A percentile compares a stretch with the other conserved stretches of the same genome.
Conservation (phyloP, 352 stramenopile genomes). For the Phytophthora macrochlamydospora region DNA sequence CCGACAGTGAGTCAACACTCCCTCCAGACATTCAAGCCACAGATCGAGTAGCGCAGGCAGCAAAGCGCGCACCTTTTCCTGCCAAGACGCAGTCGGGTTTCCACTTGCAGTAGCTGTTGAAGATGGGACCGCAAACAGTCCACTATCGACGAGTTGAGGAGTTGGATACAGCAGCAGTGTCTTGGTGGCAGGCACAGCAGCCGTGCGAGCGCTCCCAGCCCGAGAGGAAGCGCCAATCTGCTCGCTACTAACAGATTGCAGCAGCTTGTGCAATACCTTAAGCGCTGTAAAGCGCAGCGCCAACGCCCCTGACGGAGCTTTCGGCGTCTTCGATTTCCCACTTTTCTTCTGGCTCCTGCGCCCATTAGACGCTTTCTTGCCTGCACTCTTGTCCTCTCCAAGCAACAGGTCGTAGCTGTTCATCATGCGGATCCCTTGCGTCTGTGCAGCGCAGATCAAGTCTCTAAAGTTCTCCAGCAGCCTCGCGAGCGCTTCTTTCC, state of each 20-base stretch:
- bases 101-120: slow-evolving; percentile 17
- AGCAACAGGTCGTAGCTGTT: slow-evolving; percentile 78
- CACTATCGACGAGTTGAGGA: slow-evolving; percentile 37
- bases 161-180: slow-evolving; percentile 61
- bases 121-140: slow-evolving; percentile 30
- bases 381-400: slow-evolving; percentile 15
- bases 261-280: slow-evolving; percentile 67
- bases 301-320: slow-evolving; percentile 45
- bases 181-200: slow-evolving; percentile 30
- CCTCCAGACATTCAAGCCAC: slow-evolving; percentile 77
- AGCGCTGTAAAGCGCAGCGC: slow-evolving; percentile 64
- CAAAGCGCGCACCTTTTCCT: slow-evolving; percentile 67
- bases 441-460: slow-evolving; percentile 63
- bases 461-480: slow-evolving; percentile 85
- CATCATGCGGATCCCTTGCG: slow-evolving; percentile 75
- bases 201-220: slow-evolving; percentile 10
- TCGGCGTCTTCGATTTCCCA: slow-evolving; percentile 47
- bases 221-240: not conserved
- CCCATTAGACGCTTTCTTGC: slow-evolving; percentile 15
- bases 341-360: slow-evolving; percentile 11
- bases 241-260: slow-evolving; percentile 51
- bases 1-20: slow-evolving; percentile 57
- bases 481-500: slow-evolving; percentile 57
- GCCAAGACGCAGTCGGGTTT: slow-evolving; percentile 57
- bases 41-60: slow-evolving; percentile 68